phyloP scores from a whole-genome alignment of 1,139 yeast species.

The Yamadazyma atlantica region DNA sequence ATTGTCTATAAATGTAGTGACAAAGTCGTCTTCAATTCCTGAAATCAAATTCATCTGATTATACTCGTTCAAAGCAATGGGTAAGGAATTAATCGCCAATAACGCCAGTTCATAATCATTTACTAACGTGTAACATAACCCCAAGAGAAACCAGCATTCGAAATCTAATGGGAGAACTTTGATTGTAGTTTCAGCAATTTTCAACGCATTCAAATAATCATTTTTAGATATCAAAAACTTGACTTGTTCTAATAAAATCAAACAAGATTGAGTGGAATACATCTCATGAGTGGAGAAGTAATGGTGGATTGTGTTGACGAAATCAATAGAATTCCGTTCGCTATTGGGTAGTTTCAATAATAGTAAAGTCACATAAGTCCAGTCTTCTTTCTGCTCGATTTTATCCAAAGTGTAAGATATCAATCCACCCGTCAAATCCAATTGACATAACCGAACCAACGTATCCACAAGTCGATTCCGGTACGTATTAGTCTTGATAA shows the following conservation, averaged over 20 bases:
- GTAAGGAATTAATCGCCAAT: conserved; percentile 35
- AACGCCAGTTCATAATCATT: conserved; percentile 34
- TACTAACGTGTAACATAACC: conserved; percentile 32
- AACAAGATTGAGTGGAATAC: conserved; percentile 34
- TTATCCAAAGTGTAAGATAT: conserved; percentile 23
- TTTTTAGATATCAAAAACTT: conserved; percentile 35
- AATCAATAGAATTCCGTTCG: conserved; percentile 25
- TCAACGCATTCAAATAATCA: conserved; percentile 26
- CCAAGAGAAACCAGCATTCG: conserved; percentile 40
- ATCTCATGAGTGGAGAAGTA: conserved; percentile 19
- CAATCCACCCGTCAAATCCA: conserved; percentile 20
- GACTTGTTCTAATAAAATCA: conserved; percentile 39
- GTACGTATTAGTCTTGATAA: conserved; percentile 26
- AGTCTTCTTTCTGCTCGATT: conserved; percentile 23
- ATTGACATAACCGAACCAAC: conserved; percentile 23
- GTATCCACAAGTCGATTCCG: conserved; percentile 36
- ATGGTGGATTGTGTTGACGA: conserved; percentile 26
- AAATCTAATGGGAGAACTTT: conserved; percentile 41
- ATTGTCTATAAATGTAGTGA: conserved; percentile 26
- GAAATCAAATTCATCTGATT: conserved; percentile 22
- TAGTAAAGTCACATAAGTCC: conserved; percentile 26
- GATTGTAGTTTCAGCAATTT: conserved; percentile 32
- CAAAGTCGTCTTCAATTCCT: conserved; percentile 33
- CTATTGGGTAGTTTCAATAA: conserved; percentile 26
- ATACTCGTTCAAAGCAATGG: conserved; percentile 20